These are phyloP conservation scores for Phytophthora cryptogea DNA, from an alignment of 352 stramenopile genomes.

Conservation along the genomic window DNA sequence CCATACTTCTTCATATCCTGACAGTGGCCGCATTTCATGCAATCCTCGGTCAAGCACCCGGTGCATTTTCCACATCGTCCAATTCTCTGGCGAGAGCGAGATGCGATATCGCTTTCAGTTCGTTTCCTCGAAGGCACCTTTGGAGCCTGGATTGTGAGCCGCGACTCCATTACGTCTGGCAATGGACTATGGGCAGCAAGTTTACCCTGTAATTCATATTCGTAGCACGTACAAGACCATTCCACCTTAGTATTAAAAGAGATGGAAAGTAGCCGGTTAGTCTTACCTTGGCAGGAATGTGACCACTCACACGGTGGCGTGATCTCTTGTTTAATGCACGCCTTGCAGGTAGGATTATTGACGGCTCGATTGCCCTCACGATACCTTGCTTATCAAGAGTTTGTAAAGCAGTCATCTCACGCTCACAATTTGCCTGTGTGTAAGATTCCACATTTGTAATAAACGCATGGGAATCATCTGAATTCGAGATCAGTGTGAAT, in stretches of 20 bases:
- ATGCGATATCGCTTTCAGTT: conserved; percentile 34
- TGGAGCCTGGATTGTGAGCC: conserved; percentile 28
- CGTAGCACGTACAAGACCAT: conserved; percentile 8
- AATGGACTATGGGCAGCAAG: conserved; percentile 8
- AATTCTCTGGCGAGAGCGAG: conserved; percentile 66
- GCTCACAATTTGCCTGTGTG: conserved; percentile 45
- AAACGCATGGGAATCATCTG: conserved; percentile 32
- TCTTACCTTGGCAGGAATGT: conserved; percentile 36
- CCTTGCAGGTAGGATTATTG: conserved; percentile 33
- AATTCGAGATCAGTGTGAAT: conserved; percentile 43
- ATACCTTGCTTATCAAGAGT: conserved; percentile 46
- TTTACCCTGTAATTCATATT: conserved; percentile 21
- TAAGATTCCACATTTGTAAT: conserved; percentile 31
- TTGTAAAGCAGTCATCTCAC: conserved; percentile 42
- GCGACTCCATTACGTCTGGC: conserved; percentile 16
- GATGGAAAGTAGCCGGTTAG: background rate
- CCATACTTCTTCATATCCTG: conserved; percentile 92
- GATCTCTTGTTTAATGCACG: conserved; percentile 30
- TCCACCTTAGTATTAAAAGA: background rate
- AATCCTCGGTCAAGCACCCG: conserved; percentile 80
- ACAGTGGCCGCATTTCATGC: conserved; percentile 87
- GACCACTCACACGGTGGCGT: conserved; percentile 16
- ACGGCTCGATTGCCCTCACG: conserved; percentile 30
- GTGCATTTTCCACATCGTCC: conserved; percentile 79
- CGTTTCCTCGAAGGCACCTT: conserved; percentile 39